Conservation (phyloP, 306 rosid species). For the Vachellia collinsii region DNA sequence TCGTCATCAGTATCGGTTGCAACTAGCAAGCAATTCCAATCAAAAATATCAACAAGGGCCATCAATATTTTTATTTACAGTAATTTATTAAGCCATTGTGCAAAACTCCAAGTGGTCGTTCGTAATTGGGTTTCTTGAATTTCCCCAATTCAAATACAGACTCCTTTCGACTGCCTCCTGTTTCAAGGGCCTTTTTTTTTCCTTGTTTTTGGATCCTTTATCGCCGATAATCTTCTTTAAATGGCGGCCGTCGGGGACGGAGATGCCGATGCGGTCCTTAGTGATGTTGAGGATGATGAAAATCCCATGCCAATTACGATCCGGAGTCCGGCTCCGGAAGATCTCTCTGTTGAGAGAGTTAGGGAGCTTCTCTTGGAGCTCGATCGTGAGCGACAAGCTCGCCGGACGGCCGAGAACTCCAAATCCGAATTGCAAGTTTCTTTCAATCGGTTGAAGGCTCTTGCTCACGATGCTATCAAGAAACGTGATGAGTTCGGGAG, state of each 20-base stretch:
- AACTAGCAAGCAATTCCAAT: not conserved
- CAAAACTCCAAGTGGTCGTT: not conserved
- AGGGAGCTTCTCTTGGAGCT: constrained; percentile 75
- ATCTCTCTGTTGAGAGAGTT: constrained; percentile 64
- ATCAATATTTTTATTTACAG: not conserved
- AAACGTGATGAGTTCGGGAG: constrained; percentile 80
- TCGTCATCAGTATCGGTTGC: not conserved
- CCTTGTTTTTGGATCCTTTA: not conserved
- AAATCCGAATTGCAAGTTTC: constrained; percentile 70
- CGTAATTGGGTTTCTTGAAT: not conserved
- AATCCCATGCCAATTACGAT: constrained; percentile 54
- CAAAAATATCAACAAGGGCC: not conserved
- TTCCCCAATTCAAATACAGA: not conserved
- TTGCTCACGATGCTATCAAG: constrained; percentile 82
- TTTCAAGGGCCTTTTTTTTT: not conserved
- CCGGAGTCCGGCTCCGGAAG: constrained; percentile 45
- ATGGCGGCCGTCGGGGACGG: constrained; percentile 74
- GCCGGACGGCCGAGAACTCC: constrained; percentile 69
- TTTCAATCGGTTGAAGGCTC: constrained; percentile 68
- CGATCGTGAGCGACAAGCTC: constrained; percentile 84
- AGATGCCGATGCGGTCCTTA: constrained; percentile 84
- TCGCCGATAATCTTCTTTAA: not conserved
- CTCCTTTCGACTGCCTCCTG: not conserved
- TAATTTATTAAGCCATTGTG: not conserved
- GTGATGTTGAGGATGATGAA: constrained; percentile 83